A percentile compares a stretch with the other conserved stretches of the same genome.
These are phyloP conservation scores for Fusarium veterinarium DNA, from an alignment of 2,329 filamentous ascomycete species.

Conservation along the genomic window DNA sequence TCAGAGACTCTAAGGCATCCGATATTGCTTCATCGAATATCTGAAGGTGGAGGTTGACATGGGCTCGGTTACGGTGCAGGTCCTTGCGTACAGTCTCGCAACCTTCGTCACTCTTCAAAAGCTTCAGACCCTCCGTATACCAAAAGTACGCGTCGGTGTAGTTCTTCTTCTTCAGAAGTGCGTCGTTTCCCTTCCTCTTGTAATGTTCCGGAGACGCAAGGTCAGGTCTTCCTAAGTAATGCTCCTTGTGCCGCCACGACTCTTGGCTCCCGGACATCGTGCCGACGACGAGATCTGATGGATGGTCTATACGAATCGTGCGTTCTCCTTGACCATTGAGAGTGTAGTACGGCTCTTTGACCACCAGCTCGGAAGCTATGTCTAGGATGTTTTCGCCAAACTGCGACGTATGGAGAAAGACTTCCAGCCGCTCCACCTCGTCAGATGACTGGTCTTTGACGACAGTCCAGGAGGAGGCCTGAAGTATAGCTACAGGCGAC, in stretches of 20 bases:
- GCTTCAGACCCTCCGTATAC: slow-evolving; percentile 45
- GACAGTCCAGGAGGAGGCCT: slow-evolving; percentile 47
- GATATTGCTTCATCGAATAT: slow-evolving; percentile 47
- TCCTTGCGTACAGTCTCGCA: no score
- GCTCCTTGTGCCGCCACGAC: slow-evolving; percentile 22
- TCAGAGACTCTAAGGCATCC: slow-evolving; percentile 49
- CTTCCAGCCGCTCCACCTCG: slow-evolving; percentile 46
- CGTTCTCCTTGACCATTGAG: slow-evolving; percentile 53
- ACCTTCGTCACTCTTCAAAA: no score
- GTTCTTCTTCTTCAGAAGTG: slow-evolving; percentile 37
- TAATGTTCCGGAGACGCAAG: slow-evolving; percentile 20
- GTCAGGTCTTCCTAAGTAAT: fast-evolving
- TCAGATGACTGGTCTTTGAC: slow-evolving; percentile 42
- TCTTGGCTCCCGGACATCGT: no score
- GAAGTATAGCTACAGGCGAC: slow-evolving; percentile 41
- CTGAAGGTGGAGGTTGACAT: slow-evolving; percentile 48
- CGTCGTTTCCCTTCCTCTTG: slow-evolving; percentile 47
- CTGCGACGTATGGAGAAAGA: slow-evolving; percentile 50
- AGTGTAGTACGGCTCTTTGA: slow-evolving; percentile 65
- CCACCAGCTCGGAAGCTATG: slow-evolving; percentile 49
- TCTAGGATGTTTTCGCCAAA: slow-evolving; percentile 50
- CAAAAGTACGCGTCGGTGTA: slow-evolving; percentile 34
- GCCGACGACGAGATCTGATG: slow-evolving; percentile 42
- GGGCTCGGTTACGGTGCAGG: slow-evolving; percentile 44
- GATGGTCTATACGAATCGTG: slow-evolving; percentile 53